Evolutionary conservation across 2,329 filamentous ascomycete genomes (phyloP), one percentile per base, ranked within the genome.

Genomic region (Fusarium verticillioides): DNA sequence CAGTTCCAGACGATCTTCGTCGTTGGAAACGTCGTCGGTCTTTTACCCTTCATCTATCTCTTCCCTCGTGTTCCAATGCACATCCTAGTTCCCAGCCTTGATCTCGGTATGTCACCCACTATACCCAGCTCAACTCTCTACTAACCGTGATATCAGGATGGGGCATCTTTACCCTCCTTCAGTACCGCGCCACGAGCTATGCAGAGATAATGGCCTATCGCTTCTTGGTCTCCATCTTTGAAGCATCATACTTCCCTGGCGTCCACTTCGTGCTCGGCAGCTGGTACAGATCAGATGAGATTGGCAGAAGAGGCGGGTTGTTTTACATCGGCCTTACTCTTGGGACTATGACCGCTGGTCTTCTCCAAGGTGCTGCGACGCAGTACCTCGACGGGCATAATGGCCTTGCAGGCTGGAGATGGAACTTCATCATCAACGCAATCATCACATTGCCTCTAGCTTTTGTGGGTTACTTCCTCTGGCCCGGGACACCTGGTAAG

Each of bases 251-350:
- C 34, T 54, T 54, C 4, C 50, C 50, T 18, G 50, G 50, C 10
- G 50, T 54, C 9, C 50, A 40, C 10, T 54, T 54, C 5, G 50
- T 54, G 0, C 50, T 54, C 15, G 50, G 50, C 0, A 54, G 50
- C 50, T 54, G 50, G 50, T 54, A 54, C 19, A 40, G 34, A 4
- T 54, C 50, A 54, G 34, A 54, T 40, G 50, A 54, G 23, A 54
- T 54, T 13, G 50, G 50, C 4, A n/a, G 50, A 40, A n/a, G 50
- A 40, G 50, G 50, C 10, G 50, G 50, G 0, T 7, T 39, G 5
- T 54, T 54, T 7, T 54, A 54, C 1, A 12, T 54, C 5, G 50
- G 50, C 7, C 23, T 54, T 1, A 54, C 50, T 5, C 50, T 54
- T n/a, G 50, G 50, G 0, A 54, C 50, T 0, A 40, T 54, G 50